Evolutionary conservation across 23 red algal species (phyloP), one percentile per base, ranked within the genome.

Genomic region (Gracilaria gracilis): DNA sequence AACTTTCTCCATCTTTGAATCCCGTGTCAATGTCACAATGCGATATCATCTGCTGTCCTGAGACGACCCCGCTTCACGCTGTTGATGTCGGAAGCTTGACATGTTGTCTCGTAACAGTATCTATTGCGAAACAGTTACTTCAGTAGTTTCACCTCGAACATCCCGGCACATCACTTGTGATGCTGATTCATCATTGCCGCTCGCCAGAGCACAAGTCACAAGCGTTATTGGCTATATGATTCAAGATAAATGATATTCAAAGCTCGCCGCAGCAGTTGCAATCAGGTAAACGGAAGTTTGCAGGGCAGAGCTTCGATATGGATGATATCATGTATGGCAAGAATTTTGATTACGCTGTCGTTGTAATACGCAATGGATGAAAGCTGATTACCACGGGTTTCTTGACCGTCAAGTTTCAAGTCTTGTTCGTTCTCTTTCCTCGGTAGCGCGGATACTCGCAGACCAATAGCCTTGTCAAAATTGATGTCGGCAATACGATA

Each of bases 371-470:
- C 64, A 32, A 69, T 9, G 32, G 6, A 69, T 19, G 64, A 69
- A 36, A 69, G 64, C 14, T 36, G 64, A 69, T 69, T 37, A 36
- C 64, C 32, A 36, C 9, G 33, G 2, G 31, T 37, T 69, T 69
- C 29, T 37, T 37, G 28, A 36, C 28, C 9, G 2, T 7, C 16
- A 37, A 37, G 1, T 7, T 5, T 20, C 33, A 20, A 9, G 15
- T 7, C 64, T 69, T 69, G 64, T 38, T 69, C 64, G 16, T 20
- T 69, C 31, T 69, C 32, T 69, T 69, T 69, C 33, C 64, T 69
- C 37, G 64, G 64, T 32, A 69, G 37, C 37, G 32, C 64, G 17
- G 32, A 69, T 7, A 69, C 64, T 69, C 32, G 28, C 31, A 69
- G 31, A 38, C 64, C 64, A 8, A 69, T 69, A 24, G 32, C 37